These are phyloP conservation scores for Phaeoacremonium minimum DNA, from an alignment of 2,329 filamentous ascomycete genomes.

Conservation along the genomic window DNA sequence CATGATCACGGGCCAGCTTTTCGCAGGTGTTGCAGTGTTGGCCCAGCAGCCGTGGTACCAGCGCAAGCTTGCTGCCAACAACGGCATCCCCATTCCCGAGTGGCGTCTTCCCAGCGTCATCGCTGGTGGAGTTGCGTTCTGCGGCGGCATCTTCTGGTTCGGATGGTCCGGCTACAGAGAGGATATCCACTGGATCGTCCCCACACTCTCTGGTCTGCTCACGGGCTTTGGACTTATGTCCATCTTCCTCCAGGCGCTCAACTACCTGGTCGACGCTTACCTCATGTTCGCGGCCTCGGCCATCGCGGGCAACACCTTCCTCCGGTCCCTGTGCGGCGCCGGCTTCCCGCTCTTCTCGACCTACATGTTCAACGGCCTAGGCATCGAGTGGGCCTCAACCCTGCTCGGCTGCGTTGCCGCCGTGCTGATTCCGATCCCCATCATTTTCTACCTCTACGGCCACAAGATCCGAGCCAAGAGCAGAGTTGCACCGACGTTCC, in stretches of 20 bases:
- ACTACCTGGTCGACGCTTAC: constrained; percentile 76
- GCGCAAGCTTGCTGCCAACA: constrained; percentile 64
- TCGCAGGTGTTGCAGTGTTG: constrained; percentile 63
- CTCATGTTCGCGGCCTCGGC: constrained; percentile 73
- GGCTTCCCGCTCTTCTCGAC: constrained; percentile 75
- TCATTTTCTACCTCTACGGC: constrained; percentile 59
- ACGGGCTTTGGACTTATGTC: constrained; percentile 76
- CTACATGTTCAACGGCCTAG: constrained; percentile 63
- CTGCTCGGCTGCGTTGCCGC: constrained; percentile 57
- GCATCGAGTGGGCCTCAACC: constrained; percentile 59
- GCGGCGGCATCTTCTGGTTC: constrained; percentile 71
- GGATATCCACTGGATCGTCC: constrained; percentile 61
- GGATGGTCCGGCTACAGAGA: constrained; percentile 63
- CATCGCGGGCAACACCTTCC: constrained; percentile 76
- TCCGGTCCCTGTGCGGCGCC: constrained; percentile 74
- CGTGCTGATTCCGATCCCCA: constrained; percentile 56
- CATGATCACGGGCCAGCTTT: constrained; percentile 69
- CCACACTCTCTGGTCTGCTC: constrained; percentile 55
- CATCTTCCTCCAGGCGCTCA: constrained; percentile 76
- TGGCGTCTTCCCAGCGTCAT: constrained; percentile 63
- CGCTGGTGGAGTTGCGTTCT: constrained; percentile 54
- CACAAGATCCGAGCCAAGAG: constrained; percentile 50
- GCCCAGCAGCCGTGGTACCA: constrained; percentile 63
- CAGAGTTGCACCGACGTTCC: constrained; percentile 47
- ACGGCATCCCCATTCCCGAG: constrained; percentile 59